Evolutionary conservation across 148 eudicot genomes (phyloP).

Genomic region (Rhododendron kiyosumense): DNA sequence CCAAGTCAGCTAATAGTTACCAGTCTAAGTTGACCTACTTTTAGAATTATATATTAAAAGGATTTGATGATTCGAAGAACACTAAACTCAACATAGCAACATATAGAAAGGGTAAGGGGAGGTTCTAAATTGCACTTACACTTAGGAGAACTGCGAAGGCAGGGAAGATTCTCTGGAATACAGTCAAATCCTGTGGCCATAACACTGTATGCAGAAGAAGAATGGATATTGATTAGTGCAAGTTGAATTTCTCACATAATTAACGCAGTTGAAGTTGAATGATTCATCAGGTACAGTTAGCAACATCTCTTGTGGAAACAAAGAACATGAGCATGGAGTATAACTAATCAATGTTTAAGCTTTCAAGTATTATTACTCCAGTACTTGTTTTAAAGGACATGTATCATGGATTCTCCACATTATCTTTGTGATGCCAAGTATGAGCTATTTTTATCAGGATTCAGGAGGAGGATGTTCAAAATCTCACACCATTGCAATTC

Average conservation of each 20-base stretch:
- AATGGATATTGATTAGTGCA: neutral
- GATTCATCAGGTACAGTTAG: neutral
- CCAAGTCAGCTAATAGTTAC: neutral
- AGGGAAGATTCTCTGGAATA: conserved; percentile 35
- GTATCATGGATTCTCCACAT: neutral
- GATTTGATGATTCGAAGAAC: neutral
- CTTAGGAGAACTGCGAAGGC: conserved; percentile 26
- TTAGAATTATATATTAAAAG: neutral
- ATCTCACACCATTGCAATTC: no score
- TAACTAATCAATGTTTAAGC: neutral
- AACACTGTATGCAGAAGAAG: conserved; percentile 18
- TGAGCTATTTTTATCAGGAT: no score
- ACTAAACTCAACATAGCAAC: neutral
- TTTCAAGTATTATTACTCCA: neutral
- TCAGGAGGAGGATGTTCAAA: no score
- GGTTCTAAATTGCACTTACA: conserved; percentile 24
- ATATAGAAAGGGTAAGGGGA: neutral
- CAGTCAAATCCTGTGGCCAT: conserved; percentile 33
- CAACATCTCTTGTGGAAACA: neutral
- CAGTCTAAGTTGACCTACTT: neutral
- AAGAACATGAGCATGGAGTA: neutral
- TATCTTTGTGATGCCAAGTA: neutral
- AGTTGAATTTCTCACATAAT: neutral
- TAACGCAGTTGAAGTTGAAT: neutral
- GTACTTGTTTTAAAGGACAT: neutral